Evolutionary conservation across 768 basidiomycete species (phyloP).

Genomic region (Kwoniella botswanensis): DNA sequence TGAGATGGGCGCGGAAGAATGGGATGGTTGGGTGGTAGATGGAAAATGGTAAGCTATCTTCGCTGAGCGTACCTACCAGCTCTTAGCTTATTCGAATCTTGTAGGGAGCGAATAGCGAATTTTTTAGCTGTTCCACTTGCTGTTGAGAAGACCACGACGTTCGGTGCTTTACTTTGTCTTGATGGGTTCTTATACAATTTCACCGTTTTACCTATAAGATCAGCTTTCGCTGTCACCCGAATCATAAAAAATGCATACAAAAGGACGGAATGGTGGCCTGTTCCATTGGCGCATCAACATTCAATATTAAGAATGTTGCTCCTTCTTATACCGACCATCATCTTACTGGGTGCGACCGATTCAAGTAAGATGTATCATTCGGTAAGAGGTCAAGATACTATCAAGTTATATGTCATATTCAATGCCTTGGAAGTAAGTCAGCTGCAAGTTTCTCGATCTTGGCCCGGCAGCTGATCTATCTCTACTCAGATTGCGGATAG

Average conservation of each 20-base stretch:
- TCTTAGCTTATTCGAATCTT: background rate
- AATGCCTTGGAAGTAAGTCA: conserved; percentile 88
- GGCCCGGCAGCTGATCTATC: background rate
- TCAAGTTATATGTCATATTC: conserved; percentile 98
- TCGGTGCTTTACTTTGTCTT: conserved; percentile 90
- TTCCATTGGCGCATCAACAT: conserved; percentile 69
- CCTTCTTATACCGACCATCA: conserved; percentile 71
- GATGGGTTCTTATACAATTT: conserved; percentile 98
- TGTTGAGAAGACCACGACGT: conserved; percentile 86
- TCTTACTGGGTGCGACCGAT: conserved; percentile 83
- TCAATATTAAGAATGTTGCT: conserved; percentile 82
- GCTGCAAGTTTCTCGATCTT: no score
- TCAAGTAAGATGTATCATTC: conserved; percentile 98
- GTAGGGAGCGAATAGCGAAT: conserved; percentile 89
- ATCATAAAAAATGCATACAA: conserved; percentile 60
- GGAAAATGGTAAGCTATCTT: conserved; percentile 52
- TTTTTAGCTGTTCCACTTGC: conserved; percentile 90
- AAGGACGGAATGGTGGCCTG: conserved; percentile 62
- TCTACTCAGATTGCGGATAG: conserved; percentile 82
- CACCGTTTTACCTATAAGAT: conserved; percentile 91
- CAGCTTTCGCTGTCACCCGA: conserved; percentile 46
- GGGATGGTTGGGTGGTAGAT: conserved; percentile 54
- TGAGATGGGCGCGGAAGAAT: conserved; percentile 50
- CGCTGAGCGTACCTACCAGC: background rate
- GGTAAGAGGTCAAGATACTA: conserved; percentile 96